Evolutionary conservation across 331 rosid species (phyloP).

Genomic region (Stylosanthes scabra): DNA sequence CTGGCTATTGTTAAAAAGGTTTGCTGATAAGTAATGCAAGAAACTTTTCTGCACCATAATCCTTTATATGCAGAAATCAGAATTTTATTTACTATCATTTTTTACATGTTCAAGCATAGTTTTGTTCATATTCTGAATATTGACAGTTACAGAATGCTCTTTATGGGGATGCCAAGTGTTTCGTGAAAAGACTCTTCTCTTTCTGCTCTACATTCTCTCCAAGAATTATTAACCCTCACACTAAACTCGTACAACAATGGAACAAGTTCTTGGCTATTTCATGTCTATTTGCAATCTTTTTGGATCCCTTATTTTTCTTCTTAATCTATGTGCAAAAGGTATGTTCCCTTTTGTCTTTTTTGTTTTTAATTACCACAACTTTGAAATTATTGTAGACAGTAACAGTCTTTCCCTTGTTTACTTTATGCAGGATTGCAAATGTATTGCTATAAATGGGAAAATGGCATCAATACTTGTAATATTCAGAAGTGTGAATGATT

Average conservation of each 20-base stretch:
- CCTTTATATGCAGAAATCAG: too few species aligned
- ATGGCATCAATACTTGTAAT: conserved; percentile 58
- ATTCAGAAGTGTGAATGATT: conserved; percentile 77
- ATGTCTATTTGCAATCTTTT: conserved; percentile 42
- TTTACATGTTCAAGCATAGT: too few species aligned
- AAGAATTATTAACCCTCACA: conserved; percentile 84
- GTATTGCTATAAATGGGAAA: conserved; percentile 56
- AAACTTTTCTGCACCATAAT: too few species aligned
- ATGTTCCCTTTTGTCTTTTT: conserved; percentile 31
- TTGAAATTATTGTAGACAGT: neutral
- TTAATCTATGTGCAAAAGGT: conserved; percentile 60
- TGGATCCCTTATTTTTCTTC: conserved; percentile 78
- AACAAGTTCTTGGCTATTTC: conserved; percentile 44
- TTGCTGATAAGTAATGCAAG: too few species aligned
- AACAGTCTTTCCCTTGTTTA: conserved; percentile 18
- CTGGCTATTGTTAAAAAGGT: too few species aligned
- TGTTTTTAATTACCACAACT: neutral
- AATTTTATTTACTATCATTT: too few species aligned
- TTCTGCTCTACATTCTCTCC: conserved; percentile 45
- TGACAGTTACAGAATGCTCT: conserved; percentile 70
- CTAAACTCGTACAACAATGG: conserved; percentile 44
- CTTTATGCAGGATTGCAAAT: conserved; percentile 54
- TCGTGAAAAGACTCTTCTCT: conserved; percentile 56
- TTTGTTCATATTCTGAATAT: conserved; percentile 28
- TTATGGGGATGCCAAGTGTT: conserved; percentile 86